Evolutionary conservation across 2,329 filamentous ascomycete species (phyloP).

Genomic region (Aspergillus thermomutatus): DNA sequence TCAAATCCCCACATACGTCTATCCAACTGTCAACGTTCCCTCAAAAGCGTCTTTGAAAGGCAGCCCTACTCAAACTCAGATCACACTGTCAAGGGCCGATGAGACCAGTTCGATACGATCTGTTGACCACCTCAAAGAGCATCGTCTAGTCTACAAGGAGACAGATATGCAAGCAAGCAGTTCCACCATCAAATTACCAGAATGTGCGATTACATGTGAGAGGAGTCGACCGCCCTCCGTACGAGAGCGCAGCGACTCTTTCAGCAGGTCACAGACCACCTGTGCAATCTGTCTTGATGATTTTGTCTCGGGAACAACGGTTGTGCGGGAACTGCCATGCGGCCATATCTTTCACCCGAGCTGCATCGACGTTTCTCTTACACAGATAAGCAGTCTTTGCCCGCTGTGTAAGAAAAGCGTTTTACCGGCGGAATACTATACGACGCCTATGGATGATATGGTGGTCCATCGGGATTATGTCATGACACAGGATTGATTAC

Average conservation of each 20-base stretch:
- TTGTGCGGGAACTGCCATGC: slow-evolving; percentile 82
- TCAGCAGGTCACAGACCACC: slow-evolving; percentile 65
- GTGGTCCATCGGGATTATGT: slow-evolving; percentile 82
- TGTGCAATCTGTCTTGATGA: slow-evolving; percentile 90
- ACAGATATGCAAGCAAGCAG: background rate
- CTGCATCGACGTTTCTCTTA: slow-evolving; percentile 84
- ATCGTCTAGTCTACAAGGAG: background rate
- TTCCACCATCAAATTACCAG: background rate
- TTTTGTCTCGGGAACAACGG: slow-evolving; percentile 65
- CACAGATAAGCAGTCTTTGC: slow-evolving; percentile 77
- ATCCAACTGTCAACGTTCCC: slow-evolving; percentile 44
- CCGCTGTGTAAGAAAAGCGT: slow-evolving; percentile 86
- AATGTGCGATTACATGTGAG: background rate
- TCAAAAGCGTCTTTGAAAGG: slow-evolving; percentile 1
- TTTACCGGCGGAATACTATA: slow-evolving; percentile 65
- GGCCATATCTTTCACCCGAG: slow-evolving; percentile 90
- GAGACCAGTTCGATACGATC: background rate
- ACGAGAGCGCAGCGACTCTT: slow-evolving; percentile 14
- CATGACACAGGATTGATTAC: slow-evolving; percentile 11
- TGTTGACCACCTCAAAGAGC: background rate
- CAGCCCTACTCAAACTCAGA: background rate
- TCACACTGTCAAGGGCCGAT: background rate
- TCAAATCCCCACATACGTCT: slow-evolving; percentile 74
- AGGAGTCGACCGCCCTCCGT: background rate
- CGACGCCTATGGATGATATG: slow-evolving; percentile 68